phyloP scores from a whole-genome alignment of 768 basidiomycete genomes.

The Rhodosporidiobolus sp. region DNA sequence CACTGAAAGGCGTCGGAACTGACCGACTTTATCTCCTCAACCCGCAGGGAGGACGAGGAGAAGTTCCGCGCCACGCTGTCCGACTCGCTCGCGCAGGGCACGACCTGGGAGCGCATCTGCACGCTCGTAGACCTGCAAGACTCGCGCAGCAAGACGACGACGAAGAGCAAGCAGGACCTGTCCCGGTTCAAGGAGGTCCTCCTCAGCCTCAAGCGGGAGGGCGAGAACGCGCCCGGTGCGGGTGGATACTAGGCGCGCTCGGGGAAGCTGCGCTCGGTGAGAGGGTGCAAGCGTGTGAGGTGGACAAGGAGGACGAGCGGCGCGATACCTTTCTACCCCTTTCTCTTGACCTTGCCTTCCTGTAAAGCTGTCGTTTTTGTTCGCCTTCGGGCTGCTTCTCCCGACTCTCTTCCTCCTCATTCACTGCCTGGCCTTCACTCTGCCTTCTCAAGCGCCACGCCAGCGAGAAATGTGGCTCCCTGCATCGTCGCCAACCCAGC shows the following conservation, averaged over 20 bases:
- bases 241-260: constrained; percentile 66
- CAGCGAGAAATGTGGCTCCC: too few species aligned
- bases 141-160: constrained; percentile 93
- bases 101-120: constrained; percentile 94
- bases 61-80: constrained; percentile 70
- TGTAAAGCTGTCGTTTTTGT: too few species aligned
- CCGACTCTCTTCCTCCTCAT: too few species aligned
- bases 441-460: too few species aligned
- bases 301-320: too few species aligned
- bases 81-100: constrained; percentile 76
- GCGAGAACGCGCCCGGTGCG: constrained; percentile 85
- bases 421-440: too few species aligned
- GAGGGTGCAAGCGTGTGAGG: too few species aligned
- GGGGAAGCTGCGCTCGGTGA: background rate
- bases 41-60: constrained; percentile 74
- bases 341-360: too few species aligned
- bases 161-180: constrained; percentile 84
- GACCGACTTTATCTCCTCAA: background rate
- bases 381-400: too few species aligned
- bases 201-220: constrained; percentile 81
- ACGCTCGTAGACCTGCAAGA: constrained; percentile 82
- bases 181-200: constrained; percentile 88
- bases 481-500: too few species aligned
- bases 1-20: too few species aligned
- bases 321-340: too few species aligned